A percentile compares a stretch with the other conserved stretches of the same genome.
Conservation (phyloP, 371 early-diverging fungal genomes). For the Mucor racemosus region DNA sequence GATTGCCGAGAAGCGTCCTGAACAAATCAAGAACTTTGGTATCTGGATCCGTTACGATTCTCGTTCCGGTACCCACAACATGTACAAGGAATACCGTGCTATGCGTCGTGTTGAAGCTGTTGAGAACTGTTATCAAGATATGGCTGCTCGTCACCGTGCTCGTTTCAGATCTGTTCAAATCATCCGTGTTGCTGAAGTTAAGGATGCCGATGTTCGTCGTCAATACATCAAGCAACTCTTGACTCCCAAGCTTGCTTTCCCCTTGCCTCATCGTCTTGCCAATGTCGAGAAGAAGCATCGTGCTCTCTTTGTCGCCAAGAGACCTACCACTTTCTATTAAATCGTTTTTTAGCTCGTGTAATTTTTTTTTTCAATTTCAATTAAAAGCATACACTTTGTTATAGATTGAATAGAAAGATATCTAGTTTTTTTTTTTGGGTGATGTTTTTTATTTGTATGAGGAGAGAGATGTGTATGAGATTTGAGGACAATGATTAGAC, state of each 20-base stretch:
- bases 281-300: slow-evolving; percentile 73
- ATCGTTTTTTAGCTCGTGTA: slow-evolving; percentile 13
- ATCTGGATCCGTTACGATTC: slow-evolving; percentile 99
- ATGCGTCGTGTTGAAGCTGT: slow-evolving; percentile 95
- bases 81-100: slow-evolving; percentile 99
- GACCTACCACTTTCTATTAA: slow-evolving; percentile 90
- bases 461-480: too few relatives aligned
- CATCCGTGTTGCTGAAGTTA: slow-evolving; percentile 95
- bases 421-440: background rate
- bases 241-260: slow-evolving; percentile 91
- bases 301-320: slow-evolving; percentile 86
- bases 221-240: slow-evolving; percentile 96
- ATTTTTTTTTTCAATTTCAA: slow-evolving; percentile 10
- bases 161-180: slow-evolving; percentile 97
- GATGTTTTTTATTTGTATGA: background rate
- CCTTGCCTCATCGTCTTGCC: slow-evolving; percentile 94
- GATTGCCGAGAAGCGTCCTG: slow-evolving; percentile 95
- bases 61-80: slow-evolving; percentile 99
- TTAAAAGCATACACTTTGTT: slow-evolving; percentile 5
- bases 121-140: slow-evolving; percentile 96
- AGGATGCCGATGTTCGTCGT: slow-evolving; percentile 91
- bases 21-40: slow-evolving; percentile 98
- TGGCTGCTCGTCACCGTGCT: slow-evolving; percentile 99
- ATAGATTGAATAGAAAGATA: background rate
- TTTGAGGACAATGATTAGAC: too few relatives aligned